phyloP scores from a whole-genome alignment of 106 monocot genomes.

The Platanthera guangdongensis region DNA sequence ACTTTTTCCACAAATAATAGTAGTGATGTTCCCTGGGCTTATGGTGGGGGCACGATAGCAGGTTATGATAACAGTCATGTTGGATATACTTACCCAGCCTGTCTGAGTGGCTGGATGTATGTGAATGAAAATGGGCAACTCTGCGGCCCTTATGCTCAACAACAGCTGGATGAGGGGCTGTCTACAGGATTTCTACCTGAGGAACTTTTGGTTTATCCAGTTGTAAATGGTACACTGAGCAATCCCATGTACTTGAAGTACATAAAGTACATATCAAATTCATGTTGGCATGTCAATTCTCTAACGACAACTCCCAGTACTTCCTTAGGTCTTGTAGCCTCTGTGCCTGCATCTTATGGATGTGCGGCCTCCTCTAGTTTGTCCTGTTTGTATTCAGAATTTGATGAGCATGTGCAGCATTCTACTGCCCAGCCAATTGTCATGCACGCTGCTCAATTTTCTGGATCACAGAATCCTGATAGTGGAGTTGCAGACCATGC shows the following conservation, averaged over 20 bases:
- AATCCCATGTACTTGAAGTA: slow-evolving; percentile 38
- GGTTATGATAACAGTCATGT: slow-evolving; percentile 12
- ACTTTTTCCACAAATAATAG: slow-evolving; percentile 13
- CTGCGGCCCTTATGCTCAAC: slow-evolving; percentile 55
- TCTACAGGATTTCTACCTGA: slow-evolving; percentile 57
- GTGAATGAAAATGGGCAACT: slow-evolving; percentile 49
- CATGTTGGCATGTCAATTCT: slow-evolving; percentile 9
- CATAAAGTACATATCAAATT: slow-evolving; percentile 27
- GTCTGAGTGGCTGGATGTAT: slow-evolving; percentile 64
- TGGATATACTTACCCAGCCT: slow-evolving; percentile 20
- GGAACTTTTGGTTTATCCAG: slow-evolving; percentile 51
- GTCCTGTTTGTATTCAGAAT: slow-evolving; percentile 6
- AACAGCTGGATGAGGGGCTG: slow-evolving; percentile 49
- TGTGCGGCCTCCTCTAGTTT: background rate
- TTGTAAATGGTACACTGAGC: slow-evolving; percentile 35
- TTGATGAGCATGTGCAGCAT: background rate
- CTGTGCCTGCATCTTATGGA: slow-evolving; percentile 4
- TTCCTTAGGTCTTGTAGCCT: background rate
- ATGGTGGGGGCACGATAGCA: slow-evolving; percentile 1
- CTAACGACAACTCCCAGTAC: slow-evolving; percentile 3
- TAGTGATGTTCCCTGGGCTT: slow-evolving; percentile 10
- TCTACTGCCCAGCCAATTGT: background rate
- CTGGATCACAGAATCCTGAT: slow-evolving; percentile 2
- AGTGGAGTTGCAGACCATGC: background rate
- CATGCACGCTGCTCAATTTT: slow-evolving; percentile 3